These are phyloP conservation scores for Cutaneotrichosporon sp. DNA, from an alignment of 1,284 basidiomycete genomes.

Conservation along the genomic window DNA sequence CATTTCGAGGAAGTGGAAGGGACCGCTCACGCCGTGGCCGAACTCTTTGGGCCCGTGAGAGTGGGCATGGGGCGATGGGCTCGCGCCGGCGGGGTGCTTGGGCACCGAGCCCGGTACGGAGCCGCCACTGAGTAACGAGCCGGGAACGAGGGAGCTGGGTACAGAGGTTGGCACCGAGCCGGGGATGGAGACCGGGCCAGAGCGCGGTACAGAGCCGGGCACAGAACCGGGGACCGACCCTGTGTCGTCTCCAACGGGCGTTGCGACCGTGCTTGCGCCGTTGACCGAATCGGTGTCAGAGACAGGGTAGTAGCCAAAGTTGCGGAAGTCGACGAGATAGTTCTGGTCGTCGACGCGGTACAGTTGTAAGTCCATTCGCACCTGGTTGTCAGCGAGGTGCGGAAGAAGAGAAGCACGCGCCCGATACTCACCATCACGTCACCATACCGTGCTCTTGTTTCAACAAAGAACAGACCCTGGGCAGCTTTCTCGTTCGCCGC, in stretches of 20 bases:
- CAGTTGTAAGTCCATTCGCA: slow-evolving; percentile 93
- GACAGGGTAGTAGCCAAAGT: slow-evolving; percentile 78
- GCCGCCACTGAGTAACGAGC: too few species aligned
- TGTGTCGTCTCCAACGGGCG: not conserved
- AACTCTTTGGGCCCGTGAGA: too few species aligned
- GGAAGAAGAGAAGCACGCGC: not conserved
- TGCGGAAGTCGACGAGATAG: slow-evolving; percentile 97
- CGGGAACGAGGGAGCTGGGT: too few species aligned
- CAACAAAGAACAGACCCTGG: slow-evolving; percentile 79
- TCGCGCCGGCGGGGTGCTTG: not conserved
- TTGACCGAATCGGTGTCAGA: slow-evolving; percentile 52
- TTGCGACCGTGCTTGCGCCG: slow-evolving; percentile 51
- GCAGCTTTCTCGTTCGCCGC: slow-evolving; percentile 52
- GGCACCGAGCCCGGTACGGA: not conserved
- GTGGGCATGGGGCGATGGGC: too few species aligned
- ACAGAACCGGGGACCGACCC: slow-evolving; percentile 25
- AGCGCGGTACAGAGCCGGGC: not conserved
- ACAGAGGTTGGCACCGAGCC: slow-evolving; percentile 7
- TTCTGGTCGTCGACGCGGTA: slow-evolving; percentile 94
- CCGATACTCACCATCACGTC: slow-evolving; percentile 72
- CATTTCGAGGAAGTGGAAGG: slow-evolving; percentile 95
- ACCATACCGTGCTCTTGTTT: slow-evolving; percentile 82
- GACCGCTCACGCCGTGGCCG: slow-evolving; percentile 62
- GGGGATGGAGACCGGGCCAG: slow-evolving; percentile 14
- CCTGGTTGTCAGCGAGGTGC: slow-evolving; percentile 50